Conservation (phyloP, 2,329 filamentous ascomycete genomes). For the Biscogniauxia sp. region DNA sequence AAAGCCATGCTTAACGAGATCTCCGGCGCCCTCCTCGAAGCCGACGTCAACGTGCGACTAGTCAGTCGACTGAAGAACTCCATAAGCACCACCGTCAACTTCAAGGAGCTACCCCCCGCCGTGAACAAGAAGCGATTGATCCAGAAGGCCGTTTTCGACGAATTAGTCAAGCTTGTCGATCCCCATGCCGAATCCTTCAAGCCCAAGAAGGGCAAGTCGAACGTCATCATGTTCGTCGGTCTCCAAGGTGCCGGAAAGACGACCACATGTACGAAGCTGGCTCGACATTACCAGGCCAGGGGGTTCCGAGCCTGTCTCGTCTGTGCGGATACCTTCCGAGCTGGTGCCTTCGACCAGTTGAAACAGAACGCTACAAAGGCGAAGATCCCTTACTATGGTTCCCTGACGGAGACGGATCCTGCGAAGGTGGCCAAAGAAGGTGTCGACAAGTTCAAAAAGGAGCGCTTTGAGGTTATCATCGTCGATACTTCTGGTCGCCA, state of each 20-base stretch:
- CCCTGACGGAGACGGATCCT: constrained; percentile 92
- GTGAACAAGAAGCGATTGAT: constrained; percentile 99
- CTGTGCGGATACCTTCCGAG: constrained; percentile 97
- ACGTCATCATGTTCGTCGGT: constrained; percentile 99
- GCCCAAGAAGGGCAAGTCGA: constrained; percentile 91
- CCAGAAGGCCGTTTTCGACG: constrained; percentile 96
- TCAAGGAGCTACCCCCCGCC: constrained; percentile 84
- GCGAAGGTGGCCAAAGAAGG: constrained; percentile 91
- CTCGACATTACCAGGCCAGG: constrained; percentile 87
- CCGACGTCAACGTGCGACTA: constrained; percentile 94
- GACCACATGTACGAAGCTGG: constrained; percentile 95
- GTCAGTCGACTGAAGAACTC: constrained; percentile 90
- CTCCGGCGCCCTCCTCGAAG: constrained; percentile 89
- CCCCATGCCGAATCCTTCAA: constrained; percentile 95
- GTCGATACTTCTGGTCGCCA: constrained; percentile 96
- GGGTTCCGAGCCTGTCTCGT: constrained; percentile 93
- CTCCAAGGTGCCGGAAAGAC: constrained; percentile 97
- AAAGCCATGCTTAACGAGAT: constrained; percentile 99
- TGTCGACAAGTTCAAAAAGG: constrained; percentile 98
- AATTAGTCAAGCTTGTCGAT: constrained; percentile 92
- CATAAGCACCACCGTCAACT: constrained; percentile 87
- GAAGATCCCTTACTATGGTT: constrained; percentile 98
- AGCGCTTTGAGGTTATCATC: constrained; percentile 96
- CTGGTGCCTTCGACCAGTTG: constrained; percentile 95
- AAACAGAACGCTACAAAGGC: constrained; percentile 99